phyloP scores from a whole-genome alignment of 192 early-diverging fungal species.

The Coemansia sp. region DNA sequence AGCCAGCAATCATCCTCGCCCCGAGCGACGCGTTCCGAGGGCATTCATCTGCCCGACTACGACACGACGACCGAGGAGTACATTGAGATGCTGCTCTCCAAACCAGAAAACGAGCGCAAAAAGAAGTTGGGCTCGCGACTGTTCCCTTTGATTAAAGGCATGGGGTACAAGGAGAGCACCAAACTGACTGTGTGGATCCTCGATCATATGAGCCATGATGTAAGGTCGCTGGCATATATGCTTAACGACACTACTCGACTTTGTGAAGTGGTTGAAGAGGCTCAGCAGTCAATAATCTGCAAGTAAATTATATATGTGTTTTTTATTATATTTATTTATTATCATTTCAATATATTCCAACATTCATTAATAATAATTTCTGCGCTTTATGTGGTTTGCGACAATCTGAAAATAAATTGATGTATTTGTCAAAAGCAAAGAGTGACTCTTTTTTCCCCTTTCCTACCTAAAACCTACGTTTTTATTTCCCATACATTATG shows the following conservation, averaged over 20 bases:
- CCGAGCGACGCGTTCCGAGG: background rate
- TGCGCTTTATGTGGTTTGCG: background rate
- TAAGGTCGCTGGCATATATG: constrained; percentile 47
- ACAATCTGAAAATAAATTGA: background rate
- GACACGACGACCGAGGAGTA: constrained; percentile 43
- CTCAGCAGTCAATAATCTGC: constrained; percentile 24
- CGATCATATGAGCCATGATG: constrained; percentile 50
- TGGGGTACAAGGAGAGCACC: constrained; percentile 50
- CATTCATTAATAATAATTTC: background rate
- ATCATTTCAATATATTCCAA: background rate
- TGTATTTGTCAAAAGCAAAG: background rate
- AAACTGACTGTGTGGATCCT: constrained; percentile 55
- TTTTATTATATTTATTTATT: background rate
- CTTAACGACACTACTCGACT: constrained; percentile 41
- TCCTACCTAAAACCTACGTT: no score
- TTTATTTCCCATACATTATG: no score
- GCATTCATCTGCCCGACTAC: constrained; percentile 29
- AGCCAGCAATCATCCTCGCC: constrained; percentile 12
- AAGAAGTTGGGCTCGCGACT: constrained; percentile 53
- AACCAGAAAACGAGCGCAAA: constrained; percentile 49
- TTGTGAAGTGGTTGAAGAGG: constrained; percentile 37
- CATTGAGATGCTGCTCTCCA: constrained; percentile 46
- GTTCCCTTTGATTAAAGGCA: constrained; percentile 53
- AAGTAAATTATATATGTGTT: background rate
- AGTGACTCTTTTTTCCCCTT: no score